Evolutionary conservation across 225 moss, liverwort and hornwort species (phyloP).

Genomic region (Marchantia polymorpha): DNA sequence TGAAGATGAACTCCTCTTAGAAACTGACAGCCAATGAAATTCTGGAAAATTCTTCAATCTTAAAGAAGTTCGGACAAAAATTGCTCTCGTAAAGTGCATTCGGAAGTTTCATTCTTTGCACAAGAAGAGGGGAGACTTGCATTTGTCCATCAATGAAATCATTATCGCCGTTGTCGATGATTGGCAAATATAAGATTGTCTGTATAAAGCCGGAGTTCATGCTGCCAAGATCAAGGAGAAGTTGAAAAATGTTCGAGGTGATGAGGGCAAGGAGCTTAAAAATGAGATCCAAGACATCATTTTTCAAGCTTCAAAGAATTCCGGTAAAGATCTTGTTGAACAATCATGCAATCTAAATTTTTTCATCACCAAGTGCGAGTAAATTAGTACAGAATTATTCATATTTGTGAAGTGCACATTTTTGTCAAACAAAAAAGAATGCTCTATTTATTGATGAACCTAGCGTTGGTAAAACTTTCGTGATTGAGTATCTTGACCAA

Average conservation of each 20-base stretch:
- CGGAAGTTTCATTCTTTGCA: conserved; percentile 67
- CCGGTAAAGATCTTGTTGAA: conserved; percentile 85
- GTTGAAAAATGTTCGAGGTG: conserved; percentile 65
- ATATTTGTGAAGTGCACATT: too few relatives aligned
- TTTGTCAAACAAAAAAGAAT: too few relatives aligned
- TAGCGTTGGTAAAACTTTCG: conserved; percentile 93
- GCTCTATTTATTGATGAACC: conserved; percentile 97
- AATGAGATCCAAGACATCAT: conserved; percentile 66
- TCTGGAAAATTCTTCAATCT: too few relatives aligned
- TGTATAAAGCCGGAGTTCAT: conserved; percentile 80
- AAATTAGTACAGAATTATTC: conserved; percentile 86
- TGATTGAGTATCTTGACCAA: conserved; percentile 87
- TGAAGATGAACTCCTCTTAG: conserved; percentile 75
- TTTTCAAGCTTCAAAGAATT: conserved; percentile 80
- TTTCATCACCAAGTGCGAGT: conserved; percentile 88
- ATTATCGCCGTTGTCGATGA: too few relatives aligned
- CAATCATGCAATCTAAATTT: conserved; percentile 76
- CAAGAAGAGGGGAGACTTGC: conserved; percentile 88
- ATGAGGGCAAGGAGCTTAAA: conserved; percentile 59
- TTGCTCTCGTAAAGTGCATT: conserved; percentile 69
- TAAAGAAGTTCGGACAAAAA: too few relatives aligned
- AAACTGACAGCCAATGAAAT: too few relatives aligned
- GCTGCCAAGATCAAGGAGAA: conserved; percentile 56
- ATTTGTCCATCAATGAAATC: conserved; percentile 84
- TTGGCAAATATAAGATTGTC: conserved; percentile 66